Percentiles rank a stretch among this genome's conserved stretches.
phyloP scores from a whole-genome alignment of 192 early-diverging fungal genomes.

The Rhizoclosmatium globosum region DNA sequence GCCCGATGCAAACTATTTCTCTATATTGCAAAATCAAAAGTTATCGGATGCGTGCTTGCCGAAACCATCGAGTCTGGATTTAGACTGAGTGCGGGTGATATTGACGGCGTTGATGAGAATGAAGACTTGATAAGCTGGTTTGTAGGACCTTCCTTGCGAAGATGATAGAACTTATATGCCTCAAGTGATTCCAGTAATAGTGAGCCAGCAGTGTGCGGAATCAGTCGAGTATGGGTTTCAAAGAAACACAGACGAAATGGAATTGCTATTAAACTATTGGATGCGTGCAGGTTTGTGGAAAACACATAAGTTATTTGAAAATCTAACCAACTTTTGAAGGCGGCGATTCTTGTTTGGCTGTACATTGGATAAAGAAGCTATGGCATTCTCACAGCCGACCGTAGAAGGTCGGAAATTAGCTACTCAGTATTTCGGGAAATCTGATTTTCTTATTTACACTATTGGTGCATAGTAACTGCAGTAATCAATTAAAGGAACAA shows the following conservation, averaged over 20 bases:
- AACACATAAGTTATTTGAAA: slow-evolving; percentile 10
- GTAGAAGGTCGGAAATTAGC: slow-evolving; percentile 12
- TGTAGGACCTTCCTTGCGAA: background rate
- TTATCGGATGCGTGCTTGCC: slow-evolving; percentile 35
- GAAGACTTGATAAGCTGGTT: background rate
- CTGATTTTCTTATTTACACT: slow-evolving; percentile 37
- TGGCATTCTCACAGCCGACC: slow-evolving; percentile 40
- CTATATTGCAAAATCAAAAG: slow-evolving; percentile 35
- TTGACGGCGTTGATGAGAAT: background rate
- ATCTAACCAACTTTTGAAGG: background rate
- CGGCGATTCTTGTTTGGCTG: slow-evolving; percentile 36
- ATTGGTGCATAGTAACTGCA: background rate
- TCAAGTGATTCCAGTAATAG: background rate
- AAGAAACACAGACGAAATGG: slow-evolving; percentile 37
- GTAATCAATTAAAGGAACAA: too few relatives aligned
- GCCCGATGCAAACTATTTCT: slow-evolving; percentile 15
- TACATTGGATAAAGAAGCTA: slow-evolving; percentile 22
- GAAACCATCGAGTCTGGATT: slow-evolving; percentile 21
- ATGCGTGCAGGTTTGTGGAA: slow-evolving; percentile 29
- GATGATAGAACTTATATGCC: background rate
- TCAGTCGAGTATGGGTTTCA: slow-evolving; percentile 46
- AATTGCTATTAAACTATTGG: slow-evolving; percentile 33
- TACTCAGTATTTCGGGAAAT: slow-evolving; percentile 13
- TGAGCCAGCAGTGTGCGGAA: slow-evolving; percentile 35
- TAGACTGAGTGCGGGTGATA: background rate